Evolutionary conservation across 371 early-diverging fungal species (phyloP).

Genomic region (Smittium culicis): DNA sequence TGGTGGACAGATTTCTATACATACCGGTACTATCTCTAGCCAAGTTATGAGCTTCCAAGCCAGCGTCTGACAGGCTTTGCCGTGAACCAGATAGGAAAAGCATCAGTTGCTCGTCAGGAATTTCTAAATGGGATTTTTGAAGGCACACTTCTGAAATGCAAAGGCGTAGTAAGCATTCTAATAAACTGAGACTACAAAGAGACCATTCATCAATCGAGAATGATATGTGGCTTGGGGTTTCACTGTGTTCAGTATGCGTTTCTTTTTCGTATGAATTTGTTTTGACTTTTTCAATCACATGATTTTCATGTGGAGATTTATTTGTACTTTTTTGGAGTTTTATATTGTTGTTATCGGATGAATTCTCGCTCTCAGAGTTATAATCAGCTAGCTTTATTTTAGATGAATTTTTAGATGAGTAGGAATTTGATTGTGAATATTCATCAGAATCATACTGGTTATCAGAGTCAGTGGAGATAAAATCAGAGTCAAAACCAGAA

Average conservation of each 20-base stretch:
- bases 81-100: constrained; percentile 26
- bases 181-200: constrained; percentile 36
- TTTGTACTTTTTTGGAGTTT: not conserved
- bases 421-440: not conserved
- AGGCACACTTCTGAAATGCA: constrained; percentile 45
- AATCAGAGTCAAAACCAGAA: not conserved
- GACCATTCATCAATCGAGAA: constrained; percentile 19
- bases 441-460: not conserved
- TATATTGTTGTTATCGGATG: not conserved
- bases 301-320: not conserved
- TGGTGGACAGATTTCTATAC: not conserved
- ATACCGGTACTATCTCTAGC: not conserved
- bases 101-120: constrained; percentile 52
- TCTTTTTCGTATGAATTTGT: not conserved
- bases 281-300: no score
- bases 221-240: not conserved
- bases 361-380: not conserved
- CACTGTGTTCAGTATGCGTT: not conserved
- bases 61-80: not conserved
- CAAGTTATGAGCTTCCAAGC: not conserved
- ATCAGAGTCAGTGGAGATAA: not conserved
- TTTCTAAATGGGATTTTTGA: constrained; percentile 43
- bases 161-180: constrained; percentile 51
- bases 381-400: not conserved
- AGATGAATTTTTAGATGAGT: not conserved